Base-by-base conservation (phyloP, 257 asterid species). In the Salvia hispanica region DNA sequence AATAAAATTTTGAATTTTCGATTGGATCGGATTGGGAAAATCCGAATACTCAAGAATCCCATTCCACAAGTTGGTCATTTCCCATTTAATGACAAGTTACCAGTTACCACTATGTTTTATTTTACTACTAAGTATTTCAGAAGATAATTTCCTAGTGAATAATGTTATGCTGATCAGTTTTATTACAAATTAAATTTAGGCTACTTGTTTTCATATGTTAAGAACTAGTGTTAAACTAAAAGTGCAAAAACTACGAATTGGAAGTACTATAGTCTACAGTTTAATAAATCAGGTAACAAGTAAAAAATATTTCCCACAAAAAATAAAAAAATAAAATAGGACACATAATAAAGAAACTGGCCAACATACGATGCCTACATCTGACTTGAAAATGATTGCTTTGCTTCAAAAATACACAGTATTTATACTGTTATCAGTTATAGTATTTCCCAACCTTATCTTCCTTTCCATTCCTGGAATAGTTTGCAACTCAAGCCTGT, bases 321-420 rank as follows among this genome's bases (percentile, higher is more conserved):
- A 46, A 47, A 5, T 12, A 4, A 46, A 9, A 45, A n/a, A 5
- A 21, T 4, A 34, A 34, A 5, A 34, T 3, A 34, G 9, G 3
- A n/a, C n/a, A 13, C 2, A 58, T 15, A n/a, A 59, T 15, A 8
- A 59, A 36, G 21, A 18, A 21, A 18, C n/a, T 7, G 6, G 18
- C 52, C 53, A 62, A 13, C 43, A 44, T 44, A 28, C 13, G 31
- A 28, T 21, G n/a, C 58, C 33, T n/a, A 63, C 46, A 31, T 63
- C 31, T 47, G 33, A 63, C 25, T 31, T 31, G 37, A 18, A 46
- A 28, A 63, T n/a, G 69, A 63, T 63, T 63, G 69, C 69, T 63
- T 63, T 63, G 69, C 69, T 63, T 63, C 69, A 16, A 63, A 16
- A 63, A 63, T 63, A 63, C 58, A 63, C n/a, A 46, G 45, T 63